Evolutionary conservation across 176 grass and related monocot species (phyloP), one percentile per base, ranked within the genome.

Genomic region (Elaeis guineensis): DNA sequence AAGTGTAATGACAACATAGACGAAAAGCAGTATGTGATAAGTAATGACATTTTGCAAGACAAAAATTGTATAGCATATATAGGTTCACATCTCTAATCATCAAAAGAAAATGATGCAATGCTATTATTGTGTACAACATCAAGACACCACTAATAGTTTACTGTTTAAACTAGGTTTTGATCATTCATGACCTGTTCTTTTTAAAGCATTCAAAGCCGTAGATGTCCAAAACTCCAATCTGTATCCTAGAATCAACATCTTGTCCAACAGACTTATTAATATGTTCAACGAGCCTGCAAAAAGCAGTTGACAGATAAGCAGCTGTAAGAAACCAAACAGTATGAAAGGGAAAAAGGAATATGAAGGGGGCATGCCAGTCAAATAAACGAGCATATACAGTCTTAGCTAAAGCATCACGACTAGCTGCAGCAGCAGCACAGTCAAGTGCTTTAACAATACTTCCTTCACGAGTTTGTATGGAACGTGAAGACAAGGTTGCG

Each of bases 261-360:
- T 97, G 93, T 58, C 93, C 93, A 67, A 97, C 86, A 49, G 93
- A 97, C 70, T 97, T 97, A 70, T 97, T 97, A 77, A 97, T 85
- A 77, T 88, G 91, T 63, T 91, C 87, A 18, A 97, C 93, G 53
- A 97, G 93, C 93, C 93, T 97, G 72, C 44, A 80, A 69, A 54
- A 72, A 66, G 62, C 56, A 81, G 14, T 3, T 24, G 78, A 61
- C 30, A 28, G 50, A 39, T 39, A 39, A 39, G 35, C 35, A 39
- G 12, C 56, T 50, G 55, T 52, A 29, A 24, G 49, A 28, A 51
- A 56, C 15, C 32, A 49, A 51, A 58, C 24, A 26, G 17, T 59
- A 55, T 74, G 0, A 54, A 25, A 58, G 66, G 72, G 30, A 66
- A 19, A 35, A 51, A 48, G 19, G 65, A 3, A 70, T 67, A 26